These are phyloP conservation scores for Sordariomycetes sp. DNA, from an alignment of 2,329 filamentous ascomycete genomes.

Conservation along the genomic window DNA sequence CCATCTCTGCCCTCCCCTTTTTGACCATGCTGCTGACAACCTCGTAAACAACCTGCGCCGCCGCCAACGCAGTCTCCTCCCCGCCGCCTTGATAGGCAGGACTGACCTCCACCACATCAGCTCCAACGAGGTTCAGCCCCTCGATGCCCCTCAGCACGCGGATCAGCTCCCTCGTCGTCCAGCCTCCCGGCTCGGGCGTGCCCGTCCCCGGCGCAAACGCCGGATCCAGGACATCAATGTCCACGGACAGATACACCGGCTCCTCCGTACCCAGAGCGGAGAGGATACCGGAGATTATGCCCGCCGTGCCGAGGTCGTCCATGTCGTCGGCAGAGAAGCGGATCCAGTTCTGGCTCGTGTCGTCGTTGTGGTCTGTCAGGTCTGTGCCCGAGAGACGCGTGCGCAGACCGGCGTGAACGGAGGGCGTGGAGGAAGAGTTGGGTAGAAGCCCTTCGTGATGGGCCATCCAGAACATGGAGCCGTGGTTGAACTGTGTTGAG, in stretches of 20 bases:
- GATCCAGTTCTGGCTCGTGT: slow-evolving; percentile 67
- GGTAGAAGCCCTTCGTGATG: slow-evolving; percentile 65
- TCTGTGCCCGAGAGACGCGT: slow-evolving; percentile 57
- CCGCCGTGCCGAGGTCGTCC: slow-evolving; percentile 59
- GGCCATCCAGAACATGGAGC: slow-evolving; percentile 79
- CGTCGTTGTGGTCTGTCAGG: slow-evolving; percentile 61
- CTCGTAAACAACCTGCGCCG: slow-evolving; percentile 77
- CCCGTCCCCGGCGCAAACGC: slow-evolving; percentile 62
- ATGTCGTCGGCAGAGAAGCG: slow-evolving; percentile 74
- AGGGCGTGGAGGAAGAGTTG: slow-evolving; percentile 58
- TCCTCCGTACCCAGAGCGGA: slow-evolving; percentile 64
- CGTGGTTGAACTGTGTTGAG: slow-evolving; percentile 60
- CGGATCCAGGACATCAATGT: slow-evolving; percentile 83
- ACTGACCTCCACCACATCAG: slow-evolving; percentile 67
- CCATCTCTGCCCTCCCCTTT: slow-evolving; percentile 20
- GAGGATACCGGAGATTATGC: slow-evolving; percentile 70
- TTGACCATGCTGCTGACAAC: slow-evolving; percentile 65
- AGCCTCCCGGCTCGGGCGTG: slow-evolving; percentile 79
- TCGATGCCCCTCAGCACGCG: slow-evolving; percentile 64
- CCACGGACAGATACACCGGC: slow-evolving; percentile 69
- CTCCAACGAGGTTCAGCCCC: slow-evolving; percentile 58
- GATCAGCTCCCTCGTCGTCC: slow-evolving; percentile 63
- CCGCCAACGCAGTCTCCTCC: slow-evolving; percentile 75
- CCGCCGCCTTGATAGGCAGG: slow-evolving; percentile 75
- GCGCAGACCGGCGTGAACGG: slow-evolving; percentile 70